Evolutionary conservation across 306 rosid genomes (phyloP), one percentile per base, ranked within the genome.

Genomic region (Leucaena leucocephala): DNA sequence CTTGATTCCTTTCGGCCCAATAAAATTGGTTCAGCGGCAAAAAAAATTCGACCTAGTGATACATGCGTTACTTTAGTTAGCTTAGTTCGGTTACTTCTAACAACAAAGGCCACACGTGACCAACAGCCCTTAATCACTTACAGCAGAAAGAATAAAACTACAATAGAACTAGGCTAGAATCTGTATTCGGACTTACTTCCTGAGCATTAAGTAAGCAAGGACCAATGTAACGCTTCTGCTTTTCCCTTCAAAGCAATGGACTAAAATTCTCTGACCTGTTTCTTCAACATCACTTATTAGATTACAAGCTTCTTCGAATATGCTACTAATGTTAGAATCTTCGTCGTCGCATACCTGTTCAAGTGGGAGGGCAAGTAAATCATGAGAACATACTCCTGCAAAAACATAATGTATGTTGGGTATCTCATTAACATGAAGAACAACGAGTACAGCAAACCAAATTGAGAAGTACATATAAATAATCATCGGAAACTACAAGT

Each of bases 161-260:
- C 27, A 27, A 27, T 0, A 27, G 27, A 27, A 27, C 27, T 27
- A 27, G 27, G 27, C 27, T 27, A 27, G 21, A 33, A 71, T 67
- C 44, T 72, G 81, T 36, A 16, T 68, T 77, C 79, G 74, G 78
- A 85, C 97, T 88, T 90, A 93, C 99, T 95, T 95, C 73, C 89
- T 89, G 83, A 93, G 91, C 94, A 95, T 93, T 38, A 93, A 87
- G 94, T 91, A 93, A 36, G 99, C 99, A 71, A 95, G 89, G 81
- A 95, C 97, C 77, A 91, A 66, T 0, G 97, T 90, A 54, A 90
- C 98, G 81, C 99, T 95, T 89, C 99, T 86, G 86, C 99, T 95
- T 84, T 67, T 95, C 58, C 99, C 99, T 79, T 95, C 99, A 80
- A 95, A 95, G 88, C 99, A 95, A 78, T 95, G 99, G 62, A 95